Evolutionary conservation across 306 rosid species (phyloP), one percentile per base, ranked within the genome.

Genomic region (Gastrolobium villosum): DNA sequence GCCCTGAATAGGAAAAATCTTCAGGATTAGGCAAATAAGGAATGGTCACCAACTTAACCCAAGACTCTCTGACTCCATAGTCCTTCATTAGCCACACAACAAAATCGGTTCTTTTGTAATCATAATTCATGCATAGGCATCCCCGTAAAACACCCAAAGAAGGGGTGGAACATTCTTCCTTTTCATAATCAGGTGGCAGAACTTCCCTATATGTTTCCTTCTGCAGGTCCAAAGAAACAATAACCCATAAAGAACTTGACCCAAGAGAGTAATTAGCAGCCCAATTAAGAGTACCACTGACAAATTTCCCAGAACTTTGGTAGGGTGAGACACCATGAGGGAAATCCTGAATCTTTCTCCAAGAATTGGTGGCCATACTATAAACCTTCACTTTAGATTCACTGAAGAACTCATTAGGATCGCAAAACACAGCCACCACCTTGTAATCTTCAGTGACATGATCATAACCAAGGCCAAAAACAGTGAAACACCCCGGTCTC

Each of bases 61-160:
- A 86, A 57, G 87, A 86, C 32, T 65, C 83, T 59, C 72, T 76
- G 0, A 76, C 77, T 4, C 89, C 89, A 76, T 79, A 65, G 8
- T 82, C 89, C 75, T 76, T 86, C 87, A 86, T 82, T 9, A 82
- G 14, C 89, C 89, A 86, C 72, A 86, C 84, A 65, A 86, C 86
- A 70, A 79, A 86, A 70, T 86, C 78, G 7, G 65, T 76, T 46
- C 14, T 72, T 36, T 79, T 86, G 82, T 82, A 53, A 66, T 86
- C 89, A 79, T 82, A 82, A 57, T 60, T 82, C 89, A 86, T 50
- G 72, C 85, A 79, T 0, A 86, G 63, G n/a, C 78, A 86, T 0
- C 60, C 89, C 32, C 66, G 36, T 32, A 86, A 14, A 65, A 82
- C 89, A 44, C 89, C 48, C 75, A 86, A 65, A 76, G 36, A 57